Percentiles rank a stretch among this genome's conserved stretches.
Evolutionary conservation across 768 basidiomycete species (phyloP).

Genomic region (Cytidiella melzeri): DNA sequence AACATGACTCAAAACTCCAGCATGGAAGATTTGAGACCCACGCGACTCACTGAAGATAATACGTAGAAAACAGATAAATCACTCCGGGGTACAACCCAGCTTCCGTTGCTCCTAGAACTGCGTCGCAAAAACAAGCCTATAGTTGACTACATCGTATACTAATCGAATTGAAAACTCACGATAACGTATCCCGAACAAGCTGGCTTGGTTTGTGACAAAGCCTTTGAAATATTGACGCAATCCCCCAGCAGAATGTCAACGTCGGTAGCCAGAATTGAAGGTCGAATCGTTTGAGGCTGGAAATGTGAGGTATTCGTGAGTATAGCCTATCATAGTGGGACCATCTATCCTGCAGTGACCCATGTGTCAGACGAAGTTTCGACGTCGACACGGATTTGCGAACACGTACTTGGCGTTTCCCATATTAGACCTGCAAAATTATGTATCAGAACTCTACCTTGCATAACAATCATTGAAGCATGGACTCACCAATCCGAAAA

Average conservation of each 20-base stretch:
- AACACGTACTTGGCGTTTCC: background rate
- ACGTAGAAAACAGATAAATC: conserved; percentile 53
- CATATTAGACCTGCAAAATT: background rate
- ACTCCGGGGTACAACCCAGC: conserved; percentile 38
- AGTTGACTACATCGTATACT: background rate
- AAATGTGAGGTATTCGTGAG: background rate
- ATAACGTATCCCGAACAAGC: conserved; percentile 50
- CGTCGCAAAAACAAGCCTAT: background rate
- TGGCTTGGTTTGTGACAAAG: conserved; percentile 45
- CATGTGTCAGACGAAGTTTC: background rate
- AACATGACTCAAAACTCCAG: background rate
- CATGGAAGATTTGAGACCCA: background rate
- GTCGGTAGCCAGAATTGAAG: conserved; percentile 58
- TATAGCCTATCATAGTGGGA: background rate
- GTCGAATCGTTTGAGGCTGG: conserved; percentile 50
- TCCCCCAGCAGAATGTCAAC: conserved; percentile 54
- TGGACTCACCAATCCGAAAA: conserved; percentile 33
- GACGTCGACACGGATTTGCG: background rate
- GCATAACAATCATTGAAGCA: background rate
- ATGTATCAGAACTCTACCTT: background rate
- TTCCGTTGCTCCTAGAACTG: conserved; percentile 52
- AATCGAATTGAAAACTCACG: conserved; percentile 29
- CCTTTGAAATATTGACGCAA: conserved; percentile 50
- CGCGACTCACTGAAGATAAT: conserved; percentile 41
- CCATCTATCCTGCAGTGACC: background rate